phyloP scores from a whole-genome alignment of 441 rosid genomes.

The Jatropha multifida region DNA sequence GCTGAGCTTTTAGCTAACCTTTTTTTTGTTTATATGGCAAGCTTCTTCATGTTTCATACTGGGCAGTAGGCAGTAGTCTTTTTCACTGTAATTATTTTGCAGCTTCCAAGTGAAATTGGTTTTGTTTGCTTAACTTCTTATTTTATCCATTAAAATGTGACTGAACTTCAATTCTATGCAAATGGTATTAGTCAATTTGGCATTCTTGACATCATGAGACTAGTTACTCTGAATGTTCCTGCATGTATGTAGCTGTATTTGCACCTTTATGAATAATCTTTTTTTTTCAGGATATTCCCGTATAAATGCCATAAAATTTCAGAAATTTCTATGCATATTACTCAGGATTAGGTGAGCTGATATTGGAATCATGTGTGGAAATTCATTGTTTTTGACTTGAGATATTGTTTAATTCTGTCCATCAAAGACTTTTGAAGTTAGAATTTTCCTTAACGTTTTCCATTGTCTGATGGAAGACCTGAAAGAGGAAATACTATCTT shows the following conservation, averaged over 20 bases:
- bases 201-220: background rate
- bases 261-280: background rate
- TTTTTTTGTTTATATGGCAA: background rate
- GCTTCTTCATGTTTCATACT: conserved; percentile 4
- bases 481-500: background rate
- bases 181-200: conserved; percentile 3
- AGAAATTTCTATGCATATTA: background rate
- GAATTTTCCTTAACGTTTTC: background rate
- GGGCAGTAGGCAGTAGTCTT: background rate
- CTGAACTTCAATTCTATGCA: background rate
- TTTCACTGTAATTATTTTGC: conserved; percentile 6
- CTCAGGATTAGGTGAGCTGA: background rate
- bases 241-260: background rate
- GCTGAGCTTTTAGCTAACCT: background rate
- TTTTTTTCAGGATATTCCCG: background rate
- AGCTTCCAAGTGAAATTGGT: background rate
- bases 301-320: background rate
- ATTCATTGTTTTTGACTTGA: background rate
- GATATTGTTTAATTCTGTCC: background rate
- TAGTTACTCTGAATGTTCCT: conserved; percentile 6
- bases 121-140: background rate
- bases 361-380: conserved; percentile 8
- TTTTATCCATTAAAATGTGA: background rate
- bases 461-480: background rate
- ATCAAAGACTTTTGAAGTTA: background rate